phyloP scores from a whole-genome alignment of 2,329 filamentous ascomycete genomes.

The Alternaria ventricosa region DNA sequence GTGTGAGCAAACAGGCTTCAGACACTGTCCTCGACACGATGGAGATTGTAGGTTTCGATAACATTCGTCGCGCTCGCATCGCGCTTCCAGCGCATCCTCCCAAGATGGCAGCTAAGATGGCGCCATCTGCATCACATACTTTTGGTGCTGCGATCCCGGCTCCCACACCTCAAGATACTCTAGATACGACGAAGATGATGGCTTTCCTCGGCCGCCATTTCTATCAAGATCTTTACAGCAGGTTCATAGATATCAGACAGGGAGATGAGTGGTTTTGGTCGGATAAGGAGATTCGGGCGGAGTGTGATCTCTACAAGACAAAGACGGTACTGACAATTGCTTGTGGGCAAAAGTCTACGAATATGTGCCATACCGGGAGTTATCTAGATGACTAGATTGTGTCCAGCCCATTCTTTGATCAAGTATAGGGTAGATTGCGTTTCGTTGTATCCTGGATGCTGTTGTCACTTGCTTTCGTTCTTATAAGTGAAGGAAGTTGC shows the following conservation, averaged over 20 bases:
- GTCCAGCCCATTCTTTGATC: background rate
- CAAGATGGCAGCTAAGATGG: constrained; percentile 8
- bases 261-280: constrained; percentile 39
- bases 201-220: constrained; percentile 34
- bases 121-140: constrained; percentile 13
- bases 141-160: constrained; percentile 9
- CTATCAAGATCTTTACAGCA: constrained; percentile 33
- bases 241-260: constrained; percentile 19
- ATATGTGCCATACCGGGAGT: constrained; percentile 13
- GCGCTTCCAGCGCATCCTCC: constrained; percentile 29
- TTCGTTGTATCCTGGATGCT: background rate
- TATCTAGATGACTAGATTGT: constrained; percentile 24
- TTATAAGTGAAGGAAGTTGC: background rate
- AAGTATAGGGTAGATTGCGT: background rate
- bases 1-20: constrained; percentile 30
- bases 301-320: constrained; percentile 32
- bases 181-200: constrained; percentile 35
- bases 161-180: constrained; percentile 25
- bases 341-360: constrained; percentile 28
- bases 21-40: constrained; percentile 38
- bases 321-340: constrained; percentile 37
- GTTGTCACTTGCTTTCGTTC: background rate
- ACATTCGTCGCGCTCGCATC: constrained; percentile 35
- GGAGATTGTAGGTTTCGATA: constrained; percentile 37
- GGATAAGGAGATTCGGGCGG: constrained; percentile 27